Conservation (phyloP, 192 early-diverging fungal species). For the Backusella luteola region DNA sequence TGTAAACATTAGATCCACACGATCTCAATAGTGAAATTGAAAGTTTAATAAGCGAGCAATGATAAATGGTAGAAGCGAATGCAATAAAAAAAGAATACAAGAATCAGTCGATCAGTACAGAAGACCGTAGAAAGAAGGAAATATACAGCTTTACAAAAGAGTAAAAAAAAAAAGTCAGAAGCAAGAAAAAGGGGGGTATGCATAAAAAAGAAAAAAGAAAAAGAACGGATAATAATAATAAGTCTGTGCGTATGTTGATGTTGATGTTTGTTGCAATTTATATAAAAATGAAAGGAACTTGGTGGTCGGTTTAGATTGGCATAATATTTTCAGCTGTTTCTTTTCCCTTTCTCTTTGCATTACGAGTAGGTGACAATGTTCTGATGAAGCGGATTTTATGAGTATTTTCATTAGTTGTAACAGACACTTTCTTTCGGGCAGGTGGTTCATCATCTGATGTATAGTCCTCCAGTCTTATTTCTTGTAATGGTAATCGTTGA, state of each 20-base stretch:
- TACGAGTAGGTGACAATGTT: constrained; percentile 1
- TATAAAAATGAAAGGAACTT: neutral
- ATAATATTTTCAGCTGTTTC: constrained; percentile 6
- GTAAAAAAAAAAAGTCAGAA: too few relatives aligned
- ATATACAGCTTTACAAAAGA: neutral
- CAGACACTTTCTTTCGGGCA: neutral
- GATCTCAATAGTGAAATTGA: too few relatives aligned
- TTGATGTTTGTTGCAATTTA: neutral
- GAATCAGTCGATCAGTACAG: too few relatives aligned
- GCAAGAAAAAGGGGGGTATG: neutral
- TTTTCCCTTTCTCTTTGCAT: constrained; percentile 8
- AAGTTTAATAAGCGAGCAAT: too few relatives aligned
- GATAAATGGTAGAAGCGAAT: too few relatives aligned
- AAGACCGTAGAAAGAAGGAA: too few relatives aligned
- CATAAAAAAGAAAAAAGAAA: neutral
- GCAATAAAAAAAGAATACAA: too few relatives aligned
- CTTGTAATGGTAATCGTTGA: constrained; percentile 10
- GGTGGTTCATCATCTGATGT: constrained; percentile 15
- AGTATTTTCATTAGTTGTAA: neutral
- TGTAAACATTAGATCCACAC: too few relatives aligned
- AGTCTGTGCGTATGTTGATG: neutral
- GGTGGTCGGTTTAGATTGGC: neutral
- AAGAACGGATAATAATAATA: neutral
- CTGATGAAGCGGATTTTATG: constrained; percentile 2
- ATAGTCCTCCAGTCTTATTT: constrained; percentile 9